Evolutionary conservation across 257 asterid species (phyloP).

Genomic region (Lycium barbarum): DNA sequence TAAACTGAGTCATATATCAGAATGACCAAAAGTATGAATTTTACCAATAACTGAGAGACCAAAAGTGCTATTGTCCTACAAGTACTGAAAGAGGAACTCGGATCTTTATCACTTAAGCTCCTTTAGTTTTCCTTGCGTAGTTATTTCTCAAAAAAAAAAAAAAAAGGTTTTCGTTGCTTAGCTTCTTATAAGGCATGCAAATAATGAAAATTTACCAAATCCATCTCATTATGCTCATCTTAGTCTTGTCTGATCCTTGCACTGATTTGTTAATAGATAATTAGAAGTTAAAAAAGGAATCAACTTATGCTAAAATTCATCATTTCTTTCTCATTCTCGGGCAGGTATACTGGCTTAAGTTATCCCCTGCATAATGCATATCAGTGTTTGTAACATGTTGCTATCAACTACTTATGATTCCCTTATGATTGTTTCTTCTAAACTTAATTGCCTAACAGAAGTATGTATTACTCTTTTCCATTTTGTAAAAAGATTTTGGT

Average conservation of each 20-base stretch:
- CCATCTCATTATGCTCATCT: not conserved
- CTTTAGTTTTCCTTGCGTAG: not conserved
- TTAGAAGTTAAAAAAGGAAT: not conserved
- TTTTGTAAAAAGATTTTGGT: not conserved
- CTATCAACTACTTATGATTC: not conserved
- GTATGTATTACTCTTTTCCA: not conserved
- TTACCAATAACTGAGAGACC: too few relatives aligned
- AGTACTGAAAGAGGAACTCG: not conserved
- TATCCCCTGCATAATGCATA: not conserved
- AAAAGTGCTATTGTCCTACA: too few relatives aligned
- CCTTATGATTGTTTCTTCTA: not conserved
- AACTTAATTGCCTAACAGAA: not conserved
- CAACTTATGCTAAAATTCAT: not conserved
- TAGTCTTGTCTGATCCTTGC: constrained; percentile 10
- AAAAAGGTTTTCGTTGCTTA: too few relatives aligned
- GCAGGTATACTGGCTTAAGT: not conserved
- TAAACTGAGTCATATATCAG: too few relatives aligned
- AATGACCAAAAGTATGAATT: too few relatives aligned
- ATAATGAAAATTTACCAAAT: too few relatives aligned
- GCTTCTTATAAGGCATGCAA: too few relatives aligned
- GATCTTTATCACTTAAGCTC: not conserved
- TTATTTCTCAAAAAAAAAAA: too few relatives aligned
- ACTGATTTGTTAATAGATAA: not conserved
- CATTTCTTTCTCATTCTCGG: not conserved
- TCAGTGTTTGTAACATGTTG: not conserved